Evolutionary conservation across 2,329 filamentous ascomycete genomes (phyloP).

Genomic region (Apiospora pterosperma): DNA sequence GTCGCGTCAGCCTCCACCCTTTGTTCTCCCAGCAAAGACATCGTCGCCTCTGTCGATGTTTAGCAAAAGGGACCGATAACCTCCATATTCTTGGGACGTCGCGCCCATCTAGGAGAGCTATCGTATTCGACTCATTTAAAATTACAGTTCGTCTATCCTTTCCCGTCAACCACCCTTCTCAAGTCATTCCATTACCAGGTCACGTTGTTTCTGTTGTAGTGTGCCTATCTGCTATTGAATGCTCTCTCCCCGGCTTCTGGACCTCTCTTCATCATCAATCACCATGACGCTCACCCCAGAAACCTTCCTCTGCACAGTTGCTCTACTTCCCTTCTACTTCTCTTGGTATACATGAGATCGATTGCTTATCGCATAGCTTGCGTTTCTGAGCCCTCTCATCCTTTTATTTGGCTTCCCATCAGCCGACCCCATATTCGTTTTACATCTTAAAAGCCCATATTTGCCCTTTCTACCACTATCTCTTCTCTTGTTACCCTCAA

Average conservation of each 20-base stretch:
- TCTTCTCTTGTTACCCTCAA: constrained; percentile 1
- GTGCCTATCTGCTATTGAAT: constrained; percentile 5
- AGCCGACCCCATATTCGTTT: constrained; percentile 18
- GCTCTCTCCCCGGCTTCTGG: constrained; percentile 1
- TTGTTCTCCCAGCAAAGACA: constrained; percentile 2
- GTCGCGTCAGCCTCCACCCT: neutral
- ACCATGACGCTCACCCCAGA: neutral
- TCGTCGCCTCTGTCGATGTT: constrained; percentile 3
- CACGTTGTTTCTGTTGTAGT: constrained; percentile 11
- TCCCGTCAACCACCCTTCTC: constrained; percentile 18
- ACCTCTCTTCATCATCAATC: constrained; percentile 4
- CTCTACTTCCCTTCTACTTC: neutral
- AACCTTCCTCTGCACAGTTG: neutral
- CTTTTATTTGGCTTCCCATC: constrained; percentile 27
- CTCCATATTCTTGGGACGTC: constrained; percentile 9
- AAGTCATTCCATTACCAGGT: constrained; percentile 12
- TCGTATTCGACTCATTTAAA: constrained; percentile 4
- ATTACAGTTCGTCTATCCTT: constrained; percentile 31
- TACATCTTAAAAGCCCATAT: constrained; percentile 16
- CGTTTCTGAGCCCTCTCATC: constrained; percentile 22
- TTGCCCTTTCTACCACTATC: constrained; percentile 11
- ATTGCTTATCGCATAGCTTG: constrained; percentile 30
- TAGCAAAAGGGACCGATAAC: constrained; percentile 4
- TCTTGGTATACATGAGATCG: constrained; percentile 11
- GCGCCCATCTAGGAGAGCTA: constrained; percentile 6